Evolutionary conservation across 345 rosid genomes (phyloP).

Genomic region (Ricinus communis): DNA sequence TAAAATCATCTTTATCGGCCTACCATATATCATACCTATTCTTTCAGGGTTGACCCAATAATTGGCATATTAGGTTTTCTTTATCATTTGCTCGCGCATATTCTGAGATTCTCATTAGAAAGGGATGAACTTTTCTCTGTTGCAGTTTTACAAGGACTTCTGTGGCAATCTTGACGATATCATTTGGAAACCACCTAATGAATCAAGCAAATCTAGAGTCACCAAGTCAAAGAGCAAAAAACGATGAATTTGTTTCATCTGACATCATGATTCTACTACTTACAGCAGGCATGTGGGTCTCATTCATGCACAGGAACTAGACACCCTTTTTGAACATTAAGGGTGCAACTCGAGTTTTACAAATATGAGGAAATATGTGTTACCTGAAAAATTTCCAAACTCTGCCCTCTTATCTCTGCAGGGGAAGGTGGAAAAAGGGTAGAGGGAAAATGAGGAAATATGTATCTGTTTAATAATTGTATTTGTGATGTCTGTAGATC

Average conservation of each 20-base stretch:
- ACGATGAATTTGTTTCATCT: constrained; percentile 36
- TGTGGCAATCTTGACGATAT: constrained; percentile 84
- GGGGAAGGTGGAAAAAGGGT: neutral
- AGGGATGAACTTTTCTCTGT: neutral
- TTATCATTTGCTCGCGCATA: too few relatives aligned
- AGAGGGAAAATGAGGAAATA: neutral
- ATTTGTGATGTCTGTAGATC: constrained; percentile 19
- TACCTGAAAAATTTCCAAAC: neutral
- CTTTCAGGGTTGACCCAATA: neutral
- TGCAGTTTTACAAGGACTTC: constrained; percentile 90
- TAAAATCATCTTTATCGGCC: neutral
- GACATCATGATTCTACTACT: neutral
- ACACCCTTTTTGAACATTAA: neutral
- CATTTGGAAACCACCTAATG: constrained; percentile 82
- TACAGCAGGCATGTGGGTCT: neutral
- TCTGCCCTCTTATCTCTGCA: too few relatives aligned
- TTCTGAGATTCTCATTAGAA: neutral
- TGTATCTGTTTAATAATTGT: neutral
- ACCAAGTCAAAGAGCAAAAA: constrained; percentile 62
- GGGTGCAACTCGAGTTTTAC: too few relatives aligned
- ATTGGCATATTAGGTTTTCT: neutral
- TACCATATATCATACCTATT: neutral
- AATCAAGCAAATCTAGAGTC: constrained; percentile 55
- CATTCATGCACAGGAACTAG: neutral
- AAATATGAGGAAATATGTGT: too few relatives aligned